A percentile compares a stretch with the other conserved stretches of the same genome.
phyloP scores from a whole-genome alignment of 306 rosid genomes.

The Oemleria cerasiformis region DNA sequence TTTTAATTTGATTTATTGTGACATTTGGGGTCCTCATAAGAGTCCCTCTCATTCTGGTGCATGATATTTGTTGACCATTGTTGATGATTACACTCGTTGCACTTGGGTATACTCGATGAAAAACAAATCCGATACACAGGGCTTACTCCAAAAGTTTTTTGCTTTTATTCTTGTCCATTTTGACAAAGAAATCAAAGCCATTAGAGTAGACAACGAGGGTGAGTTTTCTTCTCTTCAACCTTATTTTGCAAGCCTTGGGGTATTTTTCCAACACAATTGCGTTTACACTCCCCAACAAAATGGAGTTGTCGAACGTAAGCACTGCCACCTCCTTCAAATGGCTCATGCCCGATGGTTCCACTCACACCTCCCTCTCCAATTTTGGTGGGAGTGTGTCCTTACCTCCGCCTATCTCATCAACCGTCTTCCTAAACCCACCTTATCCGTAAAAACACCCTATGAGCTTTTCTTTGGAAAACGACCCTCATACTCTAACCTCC shows the following conservation, averaged over 20 bases:
- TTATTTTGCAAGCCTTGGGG: background rate
- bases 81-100: background rate
- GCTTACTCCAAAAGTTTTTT: background rate
- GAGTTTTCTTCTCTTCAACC: too few relatives aligned
- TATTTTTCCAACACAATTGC: background rate
- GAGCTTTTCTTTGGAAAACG: too few relatives aligned
- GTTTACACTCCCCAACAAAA: constrained; percentile 6
- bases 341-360: background rate
- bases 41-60: background rate
- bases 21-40: background rate
- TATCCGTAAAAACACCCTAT: too few relatives aligned
- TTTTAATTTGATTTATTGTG: constrained; percentile 12
- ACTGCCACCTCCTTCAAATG: background rate
- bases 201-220: too few relatives aligned
- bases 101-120: constrained; percentile 1
- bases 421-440: too few relatives aligned
- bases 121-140: background rate
- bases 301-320: background rate
- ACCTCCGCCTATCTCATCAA: too few relatives aligned
- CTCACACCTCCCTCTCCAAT: background rate
- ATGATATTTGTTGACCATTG: constrained; percentile 9
- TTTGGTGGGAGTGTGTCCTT: too few relatives aligned
- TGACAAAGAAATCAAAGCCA: too few relatives aligned
- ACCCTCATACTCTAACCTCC: too few relatives aligned
- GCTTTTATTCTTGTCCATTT: background rate